Conservation (phyloP, 495 filamentous ascomycete species). For the Aspergillus incahuasiensis region DNA sequence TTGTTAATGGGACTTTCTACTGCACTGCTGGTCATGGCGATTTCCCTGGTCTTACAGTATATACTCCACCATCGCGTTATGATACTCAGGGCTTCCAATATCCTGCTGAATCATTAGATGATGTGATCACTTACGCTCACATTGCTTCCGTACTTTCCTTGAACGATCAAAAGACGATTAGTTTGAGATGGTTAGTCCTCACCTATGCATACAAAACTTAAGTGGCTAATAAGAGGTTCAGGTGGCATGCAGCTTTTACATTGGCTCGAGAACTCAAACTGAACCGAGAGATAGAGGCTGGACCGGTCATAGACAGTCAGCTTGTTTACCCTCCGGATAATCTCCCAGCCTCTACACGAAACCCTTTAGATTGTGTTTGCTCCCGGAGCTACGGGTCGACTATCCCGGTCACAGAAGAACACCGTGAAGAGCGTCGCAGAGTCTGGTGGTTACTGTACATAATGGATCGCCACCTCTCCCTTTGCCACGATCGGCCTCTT, state of each 20-base stretch:
- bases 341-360: slow-evolving; percentile 32
- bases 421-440: slow-evolving; percentile 78
- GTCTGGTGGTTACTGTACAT: slow-evolving; percentile 89
- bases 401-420: slow-evolving; percentile 63
- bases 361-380: slow-evolving; percentile 37
- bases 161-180: slow-evolving; percentile 89
- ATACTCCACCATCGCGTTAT: slow-evolving; percentile 30
- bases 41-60: neutral
- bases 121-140: slow-evolving; percentile 83
- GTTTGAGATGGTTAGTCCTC: slow-evolving; percentile 66
- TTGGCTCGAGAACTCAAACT: slow-evolving; percentile 84
- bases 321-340: slow-evolving; percentile 34
- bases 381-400: slow-evolving; percentile 22
- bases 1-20: neutral
- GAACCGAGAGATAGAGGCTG: slow-evolving; percentile 72
- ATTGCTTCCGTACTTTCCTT: slow-evolving; percentile 86
- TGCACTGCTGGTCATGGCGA: neutral
- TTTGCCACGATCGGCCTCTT: slow-evolving; percentile 82
- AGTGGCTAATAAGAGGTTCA: slow-evolving; percentile 13
- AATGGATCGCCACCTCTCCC: slow-evolving; percentile 75
- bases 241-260: slow-evolving; percentile 95
- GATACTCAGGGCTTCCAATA: slow-evolving; percentile 64
- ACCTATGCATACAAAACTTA: neutral
- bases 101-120: slow-evolving; percentile 70
- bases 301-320: slow-evolving; percentile 38